Base-by-base conservation (phyloP, 768 basidiomycete species). In the Hortiboletus campestris region DNA sequence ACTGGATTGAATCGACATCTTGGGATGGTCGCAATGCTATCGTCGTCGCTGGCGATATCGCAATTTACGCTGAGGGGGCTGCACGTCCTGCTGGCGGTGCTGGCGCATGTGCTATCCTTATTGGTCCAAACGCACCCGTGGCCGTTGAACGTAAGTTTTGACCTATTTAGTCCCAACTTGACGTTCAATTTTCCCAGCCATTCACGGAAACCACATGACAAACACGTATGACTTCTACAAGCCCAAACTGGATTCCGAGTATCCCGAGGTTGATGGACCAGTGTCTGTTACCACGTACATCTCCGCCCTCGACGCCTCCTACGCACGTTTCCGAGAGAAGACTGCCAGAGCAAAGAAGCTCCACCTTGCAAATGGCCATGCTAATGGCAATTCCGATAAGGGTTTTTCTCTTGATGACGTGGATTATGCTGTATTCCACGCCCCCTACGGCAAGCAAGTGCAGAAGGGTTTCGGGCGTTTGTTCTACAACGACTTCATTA, bases 181-280 rank as follows among this genome's bases (percentile, higher is more conserved):
- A 64, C 44, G 16, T 43, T 40, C 6, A 34, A 29, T 56, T 52
- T 55, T 68, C 40, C 10, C 70, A 98, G 96, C 96, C 63, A 82
- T 94, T 61, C 97, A 98, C 74, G 96, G 95, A 25, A 93, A 86
- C 48, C 91, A 94, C 79, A 98, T 98, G 90, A 88, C 89, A 58
- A 96, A 99, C 78, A 92, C 88, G 0, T 98, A 96, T 74, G 97
- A 99, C 76, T 98, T 98, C 74, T 99, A 97, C 87, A 99, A 99
- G 79, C 97, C 97, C 46, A 87, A 92, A 64, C 85, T 98, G 20
- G 86, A 88, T 52, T 95, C 93, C 20, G 93, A 95, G 72, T 96
- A 94, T 73, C 97, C 97, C 57, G 90, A 91, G 65, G 96, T 99
- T 46, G 96, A 99, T 68, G 97, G 97, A 3, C 97, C 96, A 6